These are phyloP conservation scores for Botrytis fabae DNA, from an alignment of 2,329 filamentous ascomycete species.

Conservation along the genomic window DNA sequence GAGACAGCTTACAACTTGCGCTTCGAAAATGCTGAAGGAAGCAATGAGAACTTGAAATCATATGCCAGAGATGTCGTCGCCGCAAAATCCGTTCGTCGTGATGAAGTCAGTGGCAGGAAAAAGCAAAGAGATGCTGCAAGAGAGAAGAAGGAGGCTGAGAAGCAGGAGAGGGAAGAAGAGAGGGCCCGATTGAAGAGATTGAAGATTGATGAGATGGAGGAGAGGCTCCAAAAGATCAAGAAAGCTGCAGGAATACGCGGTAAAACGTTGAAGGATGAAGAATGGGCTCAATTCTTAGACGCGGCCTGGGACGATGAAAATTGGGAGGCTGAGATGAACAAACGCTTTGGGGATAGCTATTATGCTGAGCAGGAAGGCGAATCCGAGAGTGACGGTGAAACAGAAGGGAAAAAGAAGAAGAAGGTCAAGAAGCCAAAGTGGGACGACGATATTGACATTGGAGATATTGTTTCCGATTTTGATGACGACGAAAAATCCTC, in stretches of 20 bases:
- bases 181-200: constrained; percentile 81
- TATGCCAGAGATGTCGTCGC: constrained; percentile 85
- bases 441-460: constrained; percentile 98
- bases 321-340: constrained; percentile 90
- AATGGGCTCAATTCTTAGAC: constrained; percentile 83
- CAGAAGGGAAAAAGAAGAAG: constrained; percentile 56
- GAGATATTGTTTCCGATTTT: constrained; percentile 85
- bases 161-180: constrained; percentile 73
- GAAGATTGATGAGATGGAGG: constrained; percentile 86
- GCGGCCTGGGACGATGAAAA: constrained; percentile 84
- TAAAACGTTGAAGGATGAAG: constrained; percentile 67
- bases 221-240: constrained; percentile 84
- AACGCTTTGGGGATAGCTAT: constrained; percentile 86
- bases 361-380: constrained; percentile 71
- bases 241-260: constrained; percentile 79
- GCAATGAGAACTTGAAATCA: constrained; percentile 83
- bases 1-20: constrained; percentile 94
- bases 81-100: constrained; percentile 80
- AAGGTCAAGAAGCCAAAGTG: constrained; percentile 81
- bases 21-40: constrained; percentile 87
- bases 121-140: constrained; percentile 77
- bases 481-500: constrained; percentile 57
- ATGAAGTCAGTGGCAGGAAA: constrained; percentile 75
- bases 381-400: constrained; percentile 59
- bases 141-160: constrained; percentile 75